These are phyloP conservation scores for Verticillium nubilum DNA, from an alignment of 2,329 filamentous ascomycete species.

Conservation along the genomic window DNA sequence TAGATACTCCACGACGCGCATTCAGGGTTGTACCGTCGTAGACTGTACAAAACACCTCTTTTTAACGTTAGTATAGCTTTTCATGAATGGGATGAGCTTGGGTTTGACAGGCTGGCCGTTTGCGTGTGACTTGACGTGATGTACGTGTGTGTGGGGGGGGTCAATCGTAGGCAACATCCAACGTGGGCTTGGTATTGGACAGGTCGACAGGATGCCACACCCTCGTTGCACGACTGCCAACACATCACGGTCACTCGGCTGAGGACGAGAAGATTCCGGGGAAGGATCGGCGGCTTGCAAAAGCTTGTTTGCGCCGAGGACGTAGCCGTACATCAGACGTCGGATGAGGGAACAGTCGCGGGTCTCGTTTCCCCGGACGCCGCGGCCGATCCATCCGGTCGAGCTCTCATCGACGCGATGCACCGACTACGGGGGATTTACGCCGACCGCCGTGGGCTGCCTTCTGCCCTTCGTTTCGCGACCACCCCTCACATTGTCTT, in stretches of 20 bases:
- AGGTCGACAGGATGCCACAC: background rate
- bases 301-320: background rate
- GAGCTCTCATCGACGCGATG: background rate
- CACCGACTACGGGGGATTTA: background rate
- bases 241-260: background rate
- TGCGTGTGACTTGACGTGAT: background rate
- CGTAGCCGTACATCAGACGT: background rate
- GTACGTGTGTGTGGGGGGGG: background rate
- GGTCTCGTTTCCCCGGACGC: background rate
- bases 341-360: background rate
- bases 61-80: conserved; percentile 10
- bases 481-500: background rate
- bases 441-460: background rate
- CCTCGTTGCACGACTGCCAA: background rate
- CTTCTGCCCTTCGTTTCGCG: background rate
- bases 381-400: background rate
- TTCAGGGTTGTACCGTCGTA: conserved; percentile 11
- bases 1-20: conserved; percentile 8
- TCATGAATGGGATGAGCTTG: conserved; percentile 11
- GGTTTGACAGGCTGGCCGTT: background rate
- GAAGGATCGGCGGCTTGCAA: background rate
- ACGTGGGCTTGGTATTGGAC: background rate
- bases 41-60: conserved; percentile 13
- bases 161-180: background rate
- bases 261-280: background rate